Base-by-base conservation (phyloP, 306 rosid genomes). In the Vigna radiata region DNA sequence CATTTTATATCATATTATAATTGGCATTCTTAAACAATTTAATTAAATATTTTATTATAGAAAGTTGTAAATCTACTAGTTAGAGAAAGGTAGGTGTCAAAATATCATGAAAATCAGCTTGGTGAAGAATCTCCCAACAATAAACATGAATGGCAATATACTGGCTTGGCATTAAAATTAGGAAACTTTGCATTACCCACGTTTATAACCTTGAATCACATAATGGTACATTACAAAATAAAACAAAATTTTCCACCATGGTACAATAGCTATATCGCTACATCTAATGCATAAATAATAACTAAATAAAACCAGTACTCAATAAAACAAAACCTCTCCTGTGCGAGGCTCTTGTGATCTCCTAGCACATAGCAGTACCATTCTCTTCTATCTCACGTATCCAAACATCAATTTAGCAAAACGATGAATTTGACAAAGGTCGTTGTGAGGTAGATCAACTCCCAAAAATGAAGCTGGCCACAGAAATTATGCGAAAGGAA, bases 381-480 rank as follows among this genome's bases (percentile, higher is more conserved):
- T 2, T 63, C 49, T 15, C 31, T 25, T 4, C 41, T 11, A 8
- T 31, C 29, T 25, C 36, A 27, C 29, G 41, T 27, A 0, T 41
- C 50, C 56, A 48, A 47, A 23, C 49, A 49, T n/a, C 65, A 55
- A n/a, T 50, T 63, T 25, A 19, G 53, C 55, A 80, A 44, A 54
- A 73, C 55, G 63, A 65, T 64, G 75, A 47, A 78, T 61, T 53
- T 43, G 55, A 73, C 56, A 66, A 8, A 52, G 23, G 4, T 37
- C 18, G n/a, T 19, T 64, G 49, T 12, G 56, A 60, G 18, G 11
- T 39, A 31, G 48, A 74, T 12, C 21, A 62, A 67, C 47, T 17
- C 65, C 72, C 25, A 44, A 39, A 33, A 58, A 53, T 36, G 46
- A 60, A 66, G 17, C 68, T 47, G 21, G 41, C 47, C 10, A 25